Conservation (phyloP, 1,284 basidiomycete species). For the Cutaneotrichosporon sp. region DNA sequence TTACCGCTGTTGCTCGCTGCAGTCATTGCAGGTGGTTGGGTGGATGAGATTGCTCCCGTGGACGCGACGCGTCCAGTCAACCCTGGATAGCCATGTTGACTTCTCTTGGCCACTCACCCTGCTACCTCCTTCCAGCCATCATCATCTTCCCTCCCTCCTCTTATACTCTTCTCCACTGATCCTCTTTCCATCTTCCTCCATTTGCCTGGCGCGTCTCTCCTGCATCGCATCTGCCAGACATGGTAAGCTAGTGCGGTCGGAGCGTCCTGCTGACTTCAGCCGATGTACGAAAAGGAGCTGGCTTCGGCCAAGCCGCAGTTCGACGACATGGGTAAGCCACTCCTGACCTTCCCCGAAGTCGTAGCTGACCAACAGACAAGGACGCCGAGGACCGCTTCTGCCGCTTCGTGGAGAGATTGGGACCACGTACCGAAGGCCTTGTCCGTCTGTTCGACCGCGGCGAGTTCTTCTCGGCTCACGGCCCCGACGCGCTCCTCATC, state of each 20-base stretch:
- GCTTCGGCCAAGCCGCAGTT: constrained; percentile 46
- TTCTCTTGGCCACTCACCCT: neutral
- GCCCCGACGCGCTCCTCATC: constrained; percentile 82
- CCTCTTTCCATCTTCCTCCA: neutral
- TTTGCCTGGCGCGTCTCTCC: neutral
- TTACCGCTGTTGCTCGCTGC: neutral
- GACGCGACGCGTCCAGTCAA: constrained; percentile 20
- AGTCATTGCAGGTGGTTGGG: constrained; percentile 1
- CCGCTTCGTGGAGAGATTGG: constrained; percentile 68
- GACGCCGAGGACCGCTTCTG: constrained; percentile 73
- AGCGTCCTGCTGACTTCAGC: constrained; percentile 22
- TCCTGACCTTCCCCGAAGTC: neutral
- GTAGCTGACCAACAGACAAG: constrained; percentile 54
- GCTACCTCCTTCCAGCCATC: too few species aligned
- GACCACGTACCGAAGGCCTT: constrained; percentile 59
- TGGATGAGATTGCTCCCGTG: constrained; percentile 18
- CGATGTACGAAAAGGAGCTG: constrained; percentile 52
- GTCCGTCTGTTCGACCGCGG: constrained; percentile 80
- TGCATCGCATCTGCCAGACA: constrained; percentile 10
- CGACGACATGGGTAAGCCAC: constrained; percentile 44
- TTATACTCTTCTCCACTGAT: too few species aligned
- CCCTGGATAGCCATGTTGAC: constrained; percentile 13
- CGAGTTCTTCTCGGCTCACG: constrained; percentile 87
- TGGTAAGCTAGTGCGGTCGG: constrained; percentile 4
- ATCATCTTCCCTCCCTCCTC: too few species aligned